A percentile compares a stretch with the other conserved stretches of the same genome.
These are phyloP conservation scores for Venturia asperata DNA, from an alignment of 2,329 filamentous ascomycete genomes.

Conservation along the genomic window DNA sequence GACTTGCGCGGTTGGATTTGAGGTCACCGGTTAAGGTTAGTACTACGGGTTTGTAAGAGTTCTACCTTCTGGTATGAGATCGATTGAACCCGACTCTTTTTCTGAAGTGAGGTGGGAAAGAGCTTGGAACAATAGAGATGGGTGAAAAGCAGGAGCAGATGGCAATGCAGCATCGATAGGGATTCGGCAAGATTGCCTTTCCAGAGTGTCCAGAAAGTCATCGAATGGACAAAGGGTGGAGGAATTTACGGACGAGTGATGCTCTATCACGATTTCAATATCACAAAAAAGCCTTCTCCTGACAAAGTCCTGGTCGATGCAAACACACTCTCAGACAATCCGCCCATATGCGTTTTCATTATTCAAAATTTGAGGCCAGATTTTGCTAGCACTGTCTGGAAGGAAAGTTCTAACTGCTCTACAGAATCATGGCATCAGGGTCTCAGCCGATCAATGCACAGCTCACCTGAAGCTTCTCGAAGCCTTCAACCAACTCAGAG, in stretches of 20 bases:
- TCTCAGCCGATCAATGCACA: constrained; percentile 52
- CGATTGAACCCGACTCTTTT: too few species aligned
- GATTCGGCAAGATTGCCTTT: too few species aligned
- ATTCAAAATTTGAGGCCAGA: neutral
- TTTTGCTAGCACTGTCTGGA: neutral
- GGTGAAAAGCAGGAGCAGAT: too few species aligned
- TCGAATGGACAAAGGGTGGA: too few species aligned
- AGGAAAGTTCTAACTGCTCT: neutral
- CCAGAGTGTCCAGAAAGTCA: too few species aligned
- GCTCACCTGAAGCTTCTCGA: constrained; percentile 68
- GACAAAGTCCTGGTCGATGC: neutral
- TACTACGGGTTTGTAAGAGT: too few species aligned
- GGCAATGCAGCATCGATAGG: too few species aligned
- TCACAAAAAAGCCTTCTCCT: neutral
- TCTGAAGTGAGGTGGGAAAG: neutral
- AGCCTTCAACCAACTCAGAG: constrained; percentile 59
- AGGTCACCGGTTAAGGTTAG: neutral
- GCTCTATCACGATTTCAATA: too few species aligned
- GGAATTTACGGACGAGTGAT: neutral
- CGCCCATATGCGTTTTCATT: neutral
- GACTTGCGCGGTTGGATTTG: constrained; percentile 11
- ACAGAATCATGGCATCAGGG: constrained; percentile 27
- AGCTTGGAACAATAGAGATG: neutral
- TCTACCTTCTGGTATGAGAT: too few species aligned
- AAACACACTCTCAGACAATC: neutral